Evolutionary conservation across 1,284 basidiomycete species (phyloP), one percentile per base, ranked within the genome.

Genomic region (Peniophora sp.): DNA sequence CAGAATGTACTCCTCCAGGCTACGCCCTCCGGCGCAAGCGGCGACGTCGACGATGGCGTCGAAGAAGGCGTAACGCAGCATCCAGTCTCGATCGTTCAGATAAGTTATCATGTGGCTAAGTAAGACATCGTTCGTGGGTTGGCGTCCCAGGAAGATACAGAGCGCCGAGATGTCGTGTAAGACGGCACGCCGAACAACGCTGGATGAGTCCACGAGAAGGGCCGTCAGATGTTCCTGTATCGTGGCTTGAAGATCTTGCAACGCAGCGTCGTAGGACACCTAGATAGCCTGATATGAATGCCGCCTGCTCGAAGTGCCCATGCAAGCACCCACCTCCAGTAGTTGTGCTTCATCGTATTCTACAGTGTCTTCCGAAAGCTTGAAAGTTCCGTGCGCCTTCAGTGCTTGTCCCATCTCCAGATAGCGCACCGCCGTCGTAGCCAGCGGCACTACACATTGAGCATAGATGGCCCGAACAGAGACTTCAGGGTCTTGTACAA

Each of bases 31-130:
- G 3, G 93, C 91, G 68, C 92, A 94, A 0, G 88, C 89, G 5
- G 93, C 96, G 2, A 99, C 92, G 53, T 92, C 92, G 8, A 97
- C 91, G 23, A 98, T 92, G 55, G 90, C 91, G 63, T 97, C 93
- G 61, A 98, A 97, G 65, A 99, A 98, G 0, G 92, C 90, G 56
- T 86, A 81, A 1, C 97, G 78, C 43, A 99, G 70, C 20, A 89
- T 69, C 95, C 96, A 98, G 62, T 97, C 92, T 10, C 90, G 75
- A 60, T 98, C 95, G 62, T 99, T 99, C 58, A 99, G 77, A 62
- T 97, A 99, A 0, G 97, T 99, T 64, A 99, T 95, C 85, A 99
- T 96, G 65, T 99, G 95, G 58, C 92, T 94, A 18, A 99, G 73
- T 5, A 99, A 73, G 2, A 96, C 88, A 59, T 99, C 95, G 68